A percentile compares a stretch with the other conserved stretches of the same genome.
Conservation (phyloP, 306 rosid genomes). For the Abrus pulchellus region DNA sequence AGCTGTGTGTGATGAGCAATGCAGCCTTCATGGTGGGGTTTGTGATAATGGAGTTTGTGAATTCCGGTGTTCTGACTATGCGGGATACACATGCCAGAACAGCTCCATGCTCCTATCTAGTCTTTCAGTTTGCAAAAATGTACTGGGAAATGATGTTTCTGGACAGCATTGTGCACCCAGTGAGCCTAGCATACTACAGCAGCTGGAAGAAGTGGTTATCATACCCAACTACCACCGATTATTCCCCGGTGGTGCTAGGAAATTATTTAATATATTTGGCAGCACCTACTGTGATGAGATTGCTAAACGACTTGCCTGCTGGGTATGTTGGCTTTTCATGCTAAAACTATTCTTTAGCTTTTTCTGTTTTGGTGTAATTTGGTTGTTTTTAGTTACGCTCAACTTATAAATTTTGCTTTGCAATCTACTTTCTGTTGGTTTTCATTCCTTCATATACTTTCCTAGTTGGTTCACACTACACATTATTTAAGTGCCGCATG, state of each 20-base stretch:
- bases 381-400: conserved; percentile 11
- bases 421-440: conserved; percentile 1
- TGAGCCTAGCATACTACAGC: conserved; percentile 91
- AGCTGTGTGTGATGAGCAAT: conserved; percentile 97
- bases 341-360: conserved; percentile 13
- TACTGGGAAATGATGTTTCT: conserved; percentile 73
- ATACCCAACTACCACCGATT: conserved; percentile 94
- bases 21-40: conserved; percentile 99
- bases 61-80: conserved; percentile 97
- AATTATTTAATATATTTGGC: conserved; percentile 83
- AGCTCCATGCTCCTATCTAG: conserved; percentile 82
- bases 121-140: conserved; percentile 83
- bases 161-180: conserved; percentile 99
- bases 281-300: conserved; percentile 88
- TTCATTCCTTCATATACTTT: background rate
- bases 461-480: background rate
- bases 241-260: conserved; percentile 96
- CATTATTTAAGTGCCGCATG: background rate
- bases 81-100: conserved; percentile 98
- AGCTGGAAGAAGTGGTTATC: conserved; percentile 95
- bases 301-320: conserved; percentile 95
- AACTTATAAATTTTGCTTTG: conserved; percentile 1
- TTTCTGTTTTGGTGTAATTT: background rate
- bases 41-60: conserved; percentile 98
- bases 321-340: conserved; percentile 63